Evolutionary conservation across 1,284 basidiomycete species (phyloP).

Genomic region (Ganoderma sp.): DNA sequence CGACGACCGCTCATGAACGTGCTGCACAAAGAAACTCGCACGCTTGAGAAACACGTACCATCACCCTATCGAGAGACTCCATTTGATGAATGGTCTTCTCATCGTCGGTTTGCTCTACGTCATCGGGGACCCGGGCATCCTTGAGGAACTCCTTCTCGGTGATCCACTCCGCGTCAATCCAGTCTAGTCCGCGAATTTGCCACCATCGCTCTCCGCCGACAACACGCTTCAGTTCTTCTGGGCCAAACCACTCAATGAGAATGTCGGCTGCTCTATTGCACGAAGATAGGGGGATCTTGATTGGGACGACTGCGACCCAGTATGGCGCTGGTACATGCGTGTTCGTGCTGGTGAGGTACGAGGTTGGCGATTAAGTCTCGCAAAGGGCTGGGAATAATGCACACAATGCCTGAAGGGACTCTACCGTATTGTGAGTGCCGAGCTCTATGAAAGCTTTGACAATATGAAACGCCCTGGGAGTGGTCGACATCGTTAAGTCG

Average conservation of each 20-base stretch:
- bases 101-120: slow-evolving; percentile 43
- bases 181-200: slow-evolving; percentile 76
- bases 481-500: background rate
- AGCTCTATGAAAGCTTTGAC: slow-evolving; percentile 69
- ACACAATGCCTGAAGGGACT: slow-evolving; percentile 66
- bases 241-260: slow-evolving; percentile 80
- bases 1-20: background rate
- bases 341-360: slow-evolving; percentile 59
- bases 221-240: slow-evolving; percentile 70
- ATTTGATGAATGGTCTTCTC: slow-evolving; percentile 55
- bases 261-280: slow-evolving; percentile 75
- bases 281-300: slow-evolving; percentile 66
- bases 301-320: slow-evolving; percentile 74
- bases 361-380: background rate
- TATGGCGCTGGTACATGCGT: slow-evolving; percentile 80
- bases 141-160: slow-evolving; percentile 59
- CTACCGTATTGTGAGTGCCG: slow-evolving; percentile 63
- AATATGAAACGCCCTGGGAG: slow-evolving; percentile 63
- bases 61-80: slow-evolving; percentile 61
- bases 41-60: slow-evolving; percentile 46
- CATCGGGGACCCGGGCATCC: slow-evolving; percentile 33
- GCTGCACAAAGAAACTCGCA: background rate
- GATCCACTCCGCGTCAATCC: slow-evolving; percentile 83
- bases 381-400: background rate
- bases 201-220: slow-evolving; percentile 88